Conservation (phyloP, 805 yeast species). For the Pichia insulana region DNA sequence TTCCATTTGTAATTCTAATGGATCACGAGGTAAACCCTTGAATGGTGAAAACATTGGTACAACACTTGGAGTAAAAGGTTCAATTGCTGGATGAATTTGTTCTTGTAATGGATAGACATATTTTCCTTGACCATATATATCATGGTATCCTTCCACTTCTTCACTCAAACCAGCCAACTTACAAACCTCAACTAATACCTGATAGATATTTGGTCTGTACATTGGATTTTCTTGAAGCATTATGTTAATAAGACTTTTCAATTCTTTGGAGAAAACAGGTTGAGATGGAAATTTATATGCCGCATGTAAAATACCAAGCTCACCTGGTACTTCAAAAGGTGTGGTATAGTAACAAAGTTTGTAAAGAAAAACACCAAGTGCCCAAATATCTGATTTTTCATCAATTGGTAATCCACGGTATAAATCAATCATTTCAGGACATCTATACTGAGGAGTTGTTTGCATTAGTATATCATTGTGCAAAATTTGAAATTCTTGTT, state of each 20-base stretch:
- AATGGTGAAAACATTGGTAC: constrained; percentile 26
- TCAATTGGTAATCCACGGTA: constrained; percentile 78
- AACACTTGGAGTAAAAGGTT: constrained; percentile 24
- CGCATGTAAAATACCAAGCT: constrained; percentile 79
- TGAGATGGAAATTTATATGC: constrained; percentile 64
- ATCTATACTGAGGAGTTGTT: constrained; percentile 91
- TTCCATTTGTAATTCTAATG: constrained; percentile 35
- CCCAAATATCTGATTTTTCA: constrained; percentile 95
- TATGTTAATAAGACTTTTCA: constrained; percentile 67
- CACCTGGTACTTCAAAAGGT: constrained; percentile 87
- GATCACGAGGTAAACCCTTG: constrained; percentile 35
- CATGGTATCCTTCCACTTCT: constrained; percentile 18
- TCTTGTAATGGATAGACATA: constrained; percentile 23
- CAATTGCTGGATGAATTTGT: constrained; percentile 20
- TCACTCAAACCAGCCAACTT: constrained; percentile 38
- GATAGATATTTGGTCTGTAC: constrained; percentile 79
- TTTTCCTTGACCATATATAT: constrained; percentile 32
- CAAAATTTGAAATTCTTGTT: constrained; percentile 62
- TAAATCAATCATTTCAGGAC: constrained; percentile 94
- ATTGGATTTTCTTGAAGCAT: constrained; percentile 79
- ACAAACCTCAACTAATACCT: constrained; percentile 58
- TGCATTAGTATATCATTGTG: constrained; percentile 81
- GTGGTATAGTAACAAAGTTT: constrained; percentile 89
- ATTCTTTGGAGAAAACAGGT: constrained; percentile 62
- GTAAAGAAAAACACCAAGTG: constrained; percentile 84